Conservation (phyloP, 495 filamentous ascomycete genomes). For the Physcia stellaris region DNA sequence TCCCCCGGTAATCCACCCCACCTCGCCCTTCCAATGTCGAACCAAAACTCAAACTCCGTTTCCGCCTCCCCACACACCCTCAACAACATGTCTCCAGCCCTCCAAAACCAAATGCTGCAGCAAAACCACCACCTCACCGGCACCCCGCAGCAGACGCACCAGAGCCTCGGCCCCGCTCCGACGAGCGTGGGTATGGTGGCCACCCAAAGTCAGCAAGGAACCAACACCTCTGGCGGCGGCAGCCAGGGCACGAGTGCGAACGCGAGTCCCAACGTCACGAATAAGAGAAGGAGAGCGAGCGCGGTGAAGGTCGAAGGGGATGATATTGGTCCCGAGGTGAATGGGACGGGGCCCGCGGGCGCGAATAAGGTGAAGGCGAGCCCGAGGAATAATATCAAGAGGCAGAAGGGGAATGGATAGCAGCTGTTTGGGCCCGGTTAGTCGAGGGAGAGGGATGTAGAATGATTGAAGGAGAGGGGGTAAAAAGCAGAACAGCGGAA, state of each 20-base stretch:
- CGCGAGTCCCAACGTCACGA: slow-evolving; percentile 68
- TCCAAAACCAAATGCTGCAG: slow-evolving; percentile 23
- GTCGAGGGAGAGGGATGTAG: too few relatives aligned
- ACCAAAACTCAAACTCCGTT: slow-evolving; percentile 32
- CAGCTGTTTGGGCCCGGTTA: too few relatives aligned
- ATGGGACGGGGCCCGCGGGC: slow-evolving; percentile 28
- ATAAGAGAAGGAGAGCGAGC: slow-evolving; percentile 56
- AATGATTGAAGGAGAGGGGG: too few relatives aligned
- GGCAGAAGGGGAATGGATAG: slow-evolving; percentile 36
- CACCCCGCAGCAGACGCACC: slow-evolving; percentile 21
- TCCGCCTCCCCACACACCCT: slow-evolving; percentile 27
- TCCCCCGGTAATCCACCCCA: slow-evolving; percentile 22
- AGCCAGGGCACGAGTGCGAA: slow-evolving; percentile 67
- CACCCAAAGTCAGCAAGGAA: slow-evolving; percentile 60
- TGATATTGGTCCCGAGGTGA: slow-evolving; percentile 33
- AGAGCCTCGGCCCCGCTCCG: slow-evolving; percentile 12
- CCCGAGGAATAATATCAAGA: slow-evolving; percentile 38
- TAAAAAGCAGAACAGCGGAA: too few relatives aligned
- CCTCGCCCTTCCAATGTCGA: slow-evolving; percentile 35
- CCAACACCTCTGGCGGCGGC: slow-evolving; percentile 32
- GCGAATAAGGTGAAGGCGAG: slow-evolving; percentile 42
- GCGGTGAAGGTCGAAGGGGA: slow-evolving; percentile 67
- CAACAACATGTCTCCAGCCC: slow-evolving; percentile 12
- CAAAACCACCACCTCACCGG: slow-evolving; percentile 30
- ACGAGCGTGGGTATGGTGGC: slow-evolving; percentile 44